Base-by-base conservation (phyloP, 257 asterid genomes). In the Ajuga chamaepitys region DNA sequence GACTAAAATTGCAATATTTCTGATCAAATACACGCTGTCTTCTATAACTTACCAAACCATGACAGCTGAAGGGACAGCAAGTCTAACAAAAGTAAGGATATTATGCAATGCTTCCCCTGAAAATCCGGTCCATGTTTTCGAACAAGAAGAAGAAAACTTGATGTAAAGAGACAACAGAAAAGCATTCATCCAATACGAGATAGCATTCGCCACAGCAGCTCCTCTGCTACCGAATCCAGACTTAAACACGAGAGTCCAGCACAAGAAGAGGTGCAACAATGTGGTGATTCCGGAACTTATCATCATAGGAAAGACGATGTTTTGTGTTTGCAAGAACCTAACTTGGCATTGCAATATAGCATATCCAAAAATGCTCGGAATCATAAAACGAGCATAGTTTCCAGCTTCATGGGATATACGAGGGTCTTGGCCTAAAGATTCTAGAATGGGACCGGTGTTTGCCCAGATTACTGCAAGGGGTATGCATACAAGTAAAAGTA, bases 51-150 rank as follows among this genome's bases (percentile, higher is more conserved):
- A 84, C 96, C 98, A 88, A 25, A 88, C 84, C 98, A 91, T 91
- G 64, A 91, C 46, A 22, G 98, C 91, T 0, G 98, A 91, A 72
- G 98, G 98, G 69, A 91, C 63, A 5, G 88, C 98, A 37, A 91
- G 95, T 63, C 74, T 78, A 44, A 91, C 24, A 54, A 82, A 91
- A 66, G 9, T 45, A 25, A 78, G 52, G 34, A 91, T 62, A 63
- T 83, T 21, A 7, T 80, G 80, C 5, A 86, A 21, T 2, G 95
- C 90, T 58, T 88, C 94, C 45, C 30, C 80, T 0, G 98, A 88
- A 70, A 84, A 78, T 1, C 98, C 98, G 1, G 84, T 77, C 95
- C 96, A 91, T 1, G 91, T 86, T 24, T 72, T 77, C 0, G 72
- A 52, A 63, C 97, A 91, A 44, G 86, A 77, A 71, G 86, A 32